These are phyloP conservation scores for Panicum hallii DNA, from an alignment of 202 grass and related monocot genomes.

Conservation along the genomic window DNA sequence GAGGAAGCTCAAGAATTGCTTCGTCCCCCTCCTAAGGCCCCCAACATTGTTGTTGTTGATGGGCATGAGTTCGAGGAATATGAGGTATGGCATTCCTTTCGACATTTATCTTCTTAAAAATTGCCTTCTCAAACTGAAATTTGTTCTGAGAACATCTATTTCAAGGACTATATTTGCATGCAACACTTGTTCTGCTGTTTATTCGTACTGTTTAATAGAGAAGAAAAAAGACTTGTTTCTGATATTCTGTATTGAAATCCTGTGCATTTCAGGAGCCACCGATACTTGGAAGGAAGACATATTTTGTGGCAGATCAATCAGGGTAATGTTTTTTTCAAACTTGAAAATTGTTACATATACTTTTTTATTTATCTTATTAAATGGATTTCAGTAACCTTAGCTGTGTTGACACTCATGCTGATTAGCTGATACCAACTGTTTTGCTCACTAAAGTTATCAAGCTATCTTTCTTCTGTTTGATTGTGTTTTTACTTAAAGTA, in stretches of 20 bases:
- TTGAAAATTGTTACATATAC: not conserved
- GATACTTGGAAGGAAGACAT: conserved; percentile 84
- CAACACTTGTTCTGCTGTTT: not conserved
- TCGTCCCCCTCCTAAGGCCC: conserved; percentile 80
- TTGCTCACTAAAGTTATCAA: too few species aligned
- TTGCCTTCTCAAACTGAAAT: not conserved
- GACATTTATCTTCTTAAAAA: not conserved
- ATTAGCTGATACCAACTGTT: too few species aligned
- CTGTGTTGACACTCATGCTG: too few species aligned
- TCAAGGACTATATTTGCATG: not conserved
- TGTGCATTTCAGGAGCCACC: conserved; percentile 84
- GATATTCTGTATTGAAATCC: conserved; percentile 40
- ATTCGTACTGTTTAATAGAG: conserved; percentile 18
- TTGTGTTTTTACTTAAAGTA: not conserved
- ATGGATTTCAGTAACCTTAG: too few species aligned
- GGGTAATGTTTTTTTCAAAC: conserved; percentile 63
- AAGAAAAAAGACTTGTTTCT: not conserved
- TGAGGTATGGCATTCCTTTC: conserved; percentile 61
- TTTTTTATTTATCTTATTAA: conserved; percentile 30
- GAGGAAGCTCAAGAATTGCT: conserved; percentile 96
- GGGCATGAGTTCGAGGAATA: conserved; percentile 98
- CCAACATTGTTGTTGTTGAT: conserved; percentile 73
- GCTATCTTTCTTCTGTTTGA: too few species aligned
- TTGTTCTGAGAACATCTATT: conserved; percentile 12
- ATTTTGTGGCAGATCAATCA: conserved; percentile 70